Percentiles rank a stretch among this genome's conserved stretches.
Conservation (phyloP, 2,329 filamentous ascomycete genomes). For the Cladophialophora yegresii region DNA sequence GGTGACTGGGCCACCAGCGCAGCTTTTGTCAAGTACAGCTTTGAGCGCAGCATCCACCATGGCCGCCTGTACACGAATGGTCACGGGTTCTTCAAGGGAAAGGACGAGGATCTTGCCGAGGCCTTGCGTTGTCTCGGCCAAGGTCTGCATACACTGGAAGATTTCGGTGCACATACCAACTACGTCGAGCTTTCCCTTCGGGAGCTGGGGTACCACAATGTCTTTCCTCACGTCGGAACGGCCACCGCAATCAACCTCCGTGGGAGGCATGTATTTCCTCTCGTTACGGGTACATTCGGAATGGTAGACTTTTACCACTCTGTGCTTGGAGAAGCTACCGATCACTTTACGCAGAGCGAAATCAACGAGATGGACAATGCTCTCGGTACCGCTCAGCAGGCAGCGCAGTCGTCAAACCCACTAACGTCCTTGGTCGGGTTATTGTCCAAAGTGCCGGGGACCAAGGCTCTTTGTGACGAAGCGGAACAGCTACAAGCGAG, state of each 20-base stretch:
- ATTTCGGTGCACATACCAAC: slow-evolving; percentile 77
- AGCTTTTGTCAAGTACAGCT: slow-evolving; percentile 76
- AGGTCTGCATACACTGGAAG: slow-evolving; percentile 76
- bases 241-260: slow-evolving; percentile 65
- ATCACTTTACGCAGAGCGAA: slow-evolving; percentile 82
- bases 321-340: slow-evolving; percentile 72
- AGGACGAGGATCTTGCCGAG: slow-evolving; percentile 76
- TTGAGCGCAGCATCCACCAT: slow-evolving; percentile 73
- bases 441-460: slow-evolving; percentile 74
- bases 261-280: slow-evolving; percentile 69
- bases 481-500: slow-evolving; percentile 63
- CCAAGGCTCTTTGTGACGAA: slow-evolving; percentile 66
- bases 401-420: slow-evolving; percentile 46
- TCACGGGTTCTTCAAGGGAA: slow-evolving; percentile 59
- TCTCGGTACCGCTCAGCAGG: slow-evolving; percentile 66
- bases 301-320: slow-evolving; percentile 84
- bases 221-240: slow-evolving; percentile 74
- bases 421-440: slow-evolving; percentile 69
- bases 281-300: slow-evolving; percentile 73
- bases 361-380: slow-evolving; percentile 78
- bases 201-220: slow-evolving; percentile 67
- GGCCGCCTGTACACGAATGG: slow-evolving; percentile 73
- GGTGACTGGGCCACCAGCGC: slow-evolving; percentile 87
- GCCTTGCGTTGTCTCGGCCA: slow-evolving; percentile 75
- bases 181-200: slow-evolving; percentile 76